Base-by-base conservation (phyloP, 345 rosid species). In the Brassica cretica region DNA sequence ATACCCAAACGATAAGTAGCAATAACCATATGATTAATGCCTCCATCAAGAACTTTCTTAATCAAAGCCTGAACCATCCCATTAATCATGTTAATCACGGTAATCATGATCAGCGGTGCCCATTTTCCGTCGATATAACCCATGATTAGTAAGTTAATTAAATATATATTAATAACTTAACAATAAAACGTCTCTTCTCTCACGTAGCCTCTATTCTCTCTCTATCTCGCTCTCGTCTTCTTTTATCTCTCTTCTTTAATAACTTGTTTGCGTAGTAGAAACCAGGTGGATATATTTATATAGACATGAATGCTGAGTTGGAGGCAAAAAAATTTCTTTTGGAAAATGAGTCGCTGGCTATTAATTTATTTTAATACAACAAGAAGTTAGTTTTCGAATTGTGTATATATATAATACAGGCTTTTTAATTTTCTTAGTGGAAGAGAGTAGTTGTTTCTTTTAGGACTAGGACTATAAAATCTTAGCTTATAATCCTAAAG, bases 31-130 rank as follows among this genome's bases (percentile, higher is more conserved):
- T 82, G 89, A 72, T 82, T 79, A 37, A 82, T 76, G 35, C 93
- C 93, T 68, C 85, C 85, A 56, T 85, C 88, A 60, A 87, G 88
- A 56, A 80, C 82, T 81, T 85, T 81, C 87, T 89, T 86, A 49
- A 89, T 84, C 70, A 89, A 83, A 70, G 87, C 85, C 12, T 87
- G 85, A 78, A 85, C 87, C 59, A 77, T 60, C 5, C 91, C 84
- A 4, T 76, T 71, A 14, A 76, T 78, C 14, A 64, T 80, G 35
- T 85, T 79, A 68, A 82, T 71, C 0, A 72, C 59, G 8, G 79
- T 32, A 82, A 86, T 84, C 25, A 72, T 69, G 4, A 82, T 46
- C 70, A 85, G 60, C 41, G 93, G 87, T 51, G 77, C 84, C 91
- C 89, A 86, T 41, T 82, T 66, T 9, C 80, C 83, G 18, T 80